Evolutionary conservation across 31 red algal genomes (phyloP).

Genomic region (Endocladia muricata): DNA sequence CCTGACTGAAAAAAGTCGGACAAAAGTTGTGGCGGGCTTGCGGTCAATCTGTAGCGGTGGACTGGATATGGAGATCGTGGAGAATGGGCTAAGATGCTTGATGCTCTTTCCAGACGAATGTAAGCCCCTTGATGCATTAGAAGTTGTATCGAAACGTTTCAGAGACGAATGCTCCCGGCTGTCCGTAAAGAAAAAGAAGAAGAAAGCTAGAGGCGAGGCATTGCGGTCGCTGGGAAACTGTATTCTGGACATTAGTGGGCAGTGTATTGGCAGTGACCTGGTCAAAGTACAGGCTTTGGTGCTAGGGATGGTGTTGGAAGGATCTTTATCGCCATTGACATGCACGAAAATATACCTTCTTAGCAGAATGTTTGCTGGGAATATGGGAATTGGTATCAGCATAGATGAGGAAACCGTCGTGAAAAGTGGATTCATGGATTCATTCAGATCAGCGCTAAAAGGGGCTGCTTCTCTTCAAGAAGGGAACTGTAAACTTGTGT

Average conservation of each 20-base stretch:
- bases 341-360: no score
- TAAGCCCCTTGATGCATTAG: no score
- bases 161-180: neutral
- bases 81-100: neutral
- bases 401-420: neutral
- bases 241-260: neutral
- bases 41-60: no score
- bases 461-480: neutral
- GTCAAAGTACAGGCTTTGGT: neutral
- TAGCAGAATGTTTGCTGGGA: no score
- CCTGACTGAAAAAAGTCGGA: no score
- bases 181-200: conserved; percentile 6
- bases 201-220: neutral
- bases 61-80: no score
- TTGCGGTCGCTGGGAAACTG: neutral
- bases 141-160: neutral
- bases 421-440: neutral
- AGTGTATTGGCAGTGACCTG: neutral
- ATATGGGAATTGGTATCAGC: no score
- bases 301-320: neutral
- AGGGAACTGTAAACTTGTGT: neutral
- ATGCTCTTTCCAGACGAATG: no score
- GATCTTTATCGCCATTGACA: no score
- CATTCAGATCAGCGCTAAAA: neutral
- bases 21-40: no score